Evolutionary conservation across 1,139 yeast species (phyloP).

Genomic region (Saccharomycopsis crataegensis): DNA sequence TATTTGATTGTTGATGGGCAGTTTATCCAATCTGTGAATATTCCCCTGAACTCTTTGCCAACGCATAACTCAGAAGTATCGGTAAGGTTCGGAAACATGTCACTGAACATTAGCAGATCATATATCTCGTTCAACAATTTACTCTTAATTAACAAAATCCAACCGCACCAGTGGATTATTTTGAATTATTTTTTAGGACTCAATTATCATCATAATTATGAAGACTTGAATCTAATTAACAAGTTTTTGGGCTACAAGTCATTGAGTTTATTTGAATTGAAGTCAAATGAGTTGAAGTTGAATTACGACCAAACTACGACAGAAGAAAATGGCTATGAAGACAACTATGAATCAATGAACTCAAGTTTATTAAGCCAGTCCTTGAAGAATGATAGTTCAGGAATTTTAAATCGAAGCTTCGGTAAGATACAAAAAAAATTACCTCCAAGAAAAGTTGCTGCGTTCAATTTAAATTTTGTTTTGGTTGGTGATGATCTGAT

Average conservation of each 20-base stretch:
- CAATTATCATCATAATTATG: conserved; percentile 32
- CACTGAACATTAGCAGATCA: not conserved
- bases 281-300: conserved; percentile 22
- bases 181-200: conserved; percentile 34
- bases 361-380: conserved; percentile 1
- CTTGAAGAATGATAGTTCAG: conserved; percentile 16
- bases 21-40: conserved; percentile 27
- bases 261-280: conserved; percentile 29
- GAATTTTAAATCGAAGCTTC: conserved; percentile 19
- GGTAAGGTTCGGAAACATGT: conserved; percentile 23
- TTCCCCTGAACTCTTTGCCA: conserved; percentile 22
- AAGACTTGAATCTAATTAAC: conserved; percentile 29
- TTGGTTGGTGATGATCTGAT: conserved; percentile 11
- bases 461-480: conserved; percentile 10
- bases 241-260: conserved; percentile 30
- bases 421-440: conserved; percentile 13
- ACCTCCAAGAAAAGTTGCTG: not conserved
- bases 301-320: conserved; percentile 19
- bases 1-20: conserved; percentile 31
- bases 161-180: conserved; percentile 31
- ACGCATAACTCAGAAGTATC: conserved; percentile 20
- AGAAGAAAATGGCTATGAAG: conserved; percentile 7
- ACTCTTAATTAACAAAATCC: conserved; percentile 25
- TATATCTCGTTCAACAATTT: conserved; percentile 21
- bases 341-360: conserved; percentile 8